These are phyloP conservation scores for Blastomyces gilchristii DNA, from an alignment of 2,329 filamentous ascomycete genomes.

Conservation along the genomic window DNA sequence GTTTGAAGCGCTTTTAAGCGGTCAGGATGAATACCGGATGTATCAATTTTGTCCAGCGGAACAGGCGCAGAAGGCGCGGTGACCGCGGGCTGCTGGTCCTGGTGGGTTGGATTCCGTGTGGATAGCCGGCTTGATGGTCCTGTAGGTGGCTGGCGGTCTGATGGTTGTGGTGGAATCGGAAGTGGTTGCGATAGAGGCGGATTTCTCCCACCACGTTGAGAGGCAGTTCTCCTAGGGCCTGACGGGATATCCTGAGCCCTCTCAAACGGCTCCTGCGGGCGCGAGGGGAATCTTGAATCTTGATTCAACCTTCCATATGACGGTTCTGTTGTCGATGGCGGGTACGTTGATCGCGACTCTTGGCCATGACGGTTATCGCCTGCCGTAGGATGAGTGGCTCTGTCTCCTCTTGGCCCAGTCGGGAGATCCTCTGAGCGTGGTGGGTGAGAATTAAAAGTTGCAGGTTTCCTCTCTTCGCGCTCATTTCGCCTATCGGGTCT, in stretches of 20 bases:
- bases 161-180: slow-evolving; percentile 15
- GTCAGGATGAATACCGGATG: slow-evolving; percentile 45
- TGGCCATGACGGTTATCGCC: slow-evolving; percentile 21
- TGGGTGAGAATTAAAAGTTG: slow-evolving; percentile 19
- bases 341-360: slow-evolving; percentile 29
- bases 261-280: slow-evolving; percentile 36
- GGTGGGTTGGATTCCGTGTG: slow-evolving; percentile 27
- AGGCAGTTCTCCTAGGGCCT: slow-evolving; percentile 39
- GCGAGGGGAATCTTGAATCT: slow-evolving; percentile 29
- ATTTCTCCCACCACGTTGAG: slow-evolving; percentile 25
- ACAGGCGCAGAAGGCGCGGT: slow-evolving; percentile 25
- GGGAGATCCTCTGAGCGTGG: slow-evolving; percentile 40
- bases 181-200: slow-evolving; percentile 25
- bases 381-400: slow-evolving; percentile 12
- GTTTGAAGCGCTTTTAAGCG: slow-evolving; percentile 38
- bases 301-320: slow-evolving; percentile 39
- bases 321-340: slow-evolving; percentile 31
- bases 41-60: slow-evolving; percentile 27
- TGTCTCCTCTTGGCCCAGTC: slow-evolving; percentile 41
- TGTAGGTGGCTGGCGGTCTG: slow-evolving; percentile 36
- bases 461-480: slow-evolving; percentile 28
- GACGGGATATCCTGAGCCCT: slow-evolving; percentile 40
- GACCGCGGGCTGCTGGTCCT: slow-evolving; percentile 20
- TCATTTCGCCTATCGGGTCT: slow-evolving; percentile 24
- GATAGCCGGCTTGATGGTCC: slow-evolving; percentile 33